These are phyloP conservation scores for Stagonosporopsis chrysanthemi DNA, from an alignment of 2,329 filamentous ascomycete genomes.

Conservation along the genomic window DNA sequence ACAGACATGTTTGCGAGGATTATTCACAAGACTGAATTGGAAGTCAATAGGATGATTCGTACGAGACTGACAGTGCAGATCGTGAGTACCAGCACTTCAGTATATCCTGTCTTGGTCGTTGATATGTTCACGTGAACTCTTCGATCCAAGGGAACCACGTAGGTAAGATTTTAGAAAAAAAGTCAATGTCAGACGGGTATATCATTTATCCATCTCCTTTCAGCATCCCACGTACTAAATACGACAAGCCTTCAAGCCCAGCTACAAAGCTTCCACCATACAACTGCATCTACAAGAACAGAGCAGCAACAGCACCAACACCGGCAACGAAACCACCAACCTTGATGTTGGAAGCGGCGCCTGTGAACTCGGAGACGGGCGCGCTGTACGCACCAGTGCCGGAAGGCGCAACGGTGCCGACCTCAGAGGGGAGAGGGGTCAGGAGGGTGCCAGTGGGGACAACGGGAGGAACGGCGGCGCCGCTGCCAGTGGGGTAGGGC, in stretches of 20 bases:
- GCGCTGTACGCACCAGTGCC: slow-evolving; percentile 34
- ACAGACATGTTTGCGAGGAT: no score
- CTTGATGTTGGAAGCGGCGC: slow-evolving; percentile 41
- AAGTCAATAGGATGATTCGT: no score
- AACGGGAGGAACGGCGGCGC: slow-evolving; percentile 16
- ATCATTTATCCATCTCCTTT: not conserved
- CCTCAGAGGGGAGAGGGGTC: slow-evolving; percentile 19
- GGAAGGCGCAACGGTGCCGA: slow-evolving; percentile 28
- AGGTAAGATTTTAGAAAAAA: not conserved
- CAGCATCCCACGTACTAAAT: not conserved
- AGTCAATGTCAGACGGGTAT: not conserved
- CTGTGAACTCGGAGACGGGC: slow-evolving; percentile 41
- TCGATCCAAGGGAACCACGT: not conserved
- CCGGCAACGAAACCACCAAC: slow-evolving; percentile 44
- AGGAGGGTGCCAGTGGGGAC: slow-evolving; percentile 26
- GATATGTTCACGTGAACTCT: no score
- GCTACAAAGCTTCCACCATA: not conserved
- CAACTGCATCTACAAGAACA: slow-evolving; percentile 43
- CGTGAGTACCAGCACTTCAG: no score
- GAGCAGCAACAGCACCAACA: slow-evolving; percentile 44
- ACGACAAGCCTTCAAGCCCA: not conserved
- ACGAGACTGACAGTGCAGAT: no score
- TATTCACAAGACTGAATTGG: no score
- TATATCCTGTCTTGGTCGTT: no score
- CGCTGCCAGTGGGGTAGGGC: slow-evolving; percentile 39